Evolutionary conservation across 352 stramenopile species (phyloP), one percentile per base, ranked within the genome.

Genomic region (Aphanomyces euteiches): DNA sequence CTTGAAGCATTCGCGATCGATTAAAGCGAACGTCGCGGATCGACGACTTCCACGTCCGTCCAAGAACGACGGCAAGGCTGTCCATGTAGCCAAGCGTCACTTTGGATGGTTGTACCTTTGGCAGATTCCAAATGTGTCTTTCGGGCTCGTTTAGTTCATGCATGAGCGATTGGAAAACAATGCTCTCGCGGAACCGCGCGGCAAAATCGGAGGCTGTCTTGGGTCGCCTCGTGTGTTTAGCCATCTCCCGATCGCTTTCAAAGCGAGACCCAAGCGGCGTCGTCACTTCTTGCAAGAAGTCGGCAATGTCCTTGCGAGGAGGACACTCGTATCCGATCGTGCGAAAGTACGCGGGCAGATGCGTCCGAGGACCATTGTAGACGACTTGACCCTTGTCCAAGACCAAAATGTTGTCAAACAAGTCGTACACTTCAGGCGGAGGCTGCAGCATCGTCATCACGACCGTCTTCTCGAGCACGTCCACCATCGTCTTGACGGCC

Each of bases 321-420:
- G 84, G 84, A 43, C 79, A 73, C 47, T 66, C 12, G 54, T 86
- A 90, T 48, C 83, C 82, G 17, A 88, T 65, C 19, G 67, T 75
- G 66, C 78, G 64, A 67, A 92, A 91, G 59, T 90, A 78, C 43
- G 21, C 12, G 50, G 78, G 67, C 10, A 90, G 65, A 8, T 71
- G 21, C 10, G n/a, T 66, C 5, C 65, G 48, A 4, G 79, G 79
- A 17, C 88, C 90, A 45, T 83, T 78, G 72, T 90, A 97, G 13
- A 96, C 78, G n/a, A 96, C 73, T 15, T 75, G 67, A 39, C 90
- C 89, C 48, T 88, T 74, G 73, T 82, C 80, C 21, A 97, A 66
- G n/a, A 97, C 45, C 37, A 94, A 87, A 7, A 96, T 63, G 59
- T 96, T 83, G 73, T 97, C 90, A 77, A 97, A 96, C 17, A 95